phyloP scores from a whole-genome alignment of 768 basidiomycete species.

The Roridomyces roridus region DNA sequence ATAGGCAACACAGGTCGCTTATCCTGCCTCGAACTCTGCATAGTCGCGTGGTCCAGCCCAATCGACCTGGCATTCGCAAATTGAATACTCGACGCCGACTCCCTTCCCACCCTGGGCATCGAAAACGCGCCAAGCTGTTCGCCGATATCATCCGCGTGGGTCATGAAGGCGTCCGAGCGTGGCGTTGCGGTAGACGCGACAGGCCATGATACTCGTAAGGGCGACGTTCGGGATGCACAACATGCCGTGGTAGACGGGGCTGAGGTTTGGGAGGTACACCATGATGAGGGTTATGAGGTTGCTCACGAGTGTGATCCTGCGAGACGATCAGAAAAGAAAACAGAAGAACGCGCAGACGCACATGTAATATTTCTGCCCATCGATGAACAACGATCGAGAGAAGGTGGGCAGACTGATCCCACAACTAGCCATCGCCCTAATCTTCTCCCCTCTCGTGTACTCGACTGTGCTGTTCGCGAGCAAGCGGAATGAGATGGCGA shows the following conservation, averaged over 20 bases:
- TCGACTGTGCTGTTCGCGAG: slow-evolving; percentile 11
- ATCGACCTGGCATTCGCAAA: slow-evolving; percentile 57
- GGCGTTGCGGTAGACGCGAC: slow-evolving; percentile 12
- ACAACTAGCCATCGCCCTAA: slow-evolving; percentile 21
- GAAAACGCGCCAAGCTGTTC: slow-evolving; percentile 65
- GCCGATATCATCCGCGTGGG: too few relatives aligned
- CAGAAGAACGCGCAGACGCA: slow-evolving; percentile 22
- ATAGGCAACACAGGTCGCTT: too few relatives aligned
- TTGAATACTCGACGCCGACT: slow-evolving; percentile 58
- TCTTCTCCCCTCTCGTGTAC: background rate
- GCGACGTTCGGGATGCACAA: slow-evolving; percentile 1
- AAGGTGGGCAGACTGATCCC: slow-evolving; percentile 35
- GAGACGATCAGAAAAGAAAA: background rate
- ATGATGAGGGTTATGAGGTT: slow-evolving; percentile 9
- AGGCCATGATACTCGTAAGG: slow-evolving; percentile 10
- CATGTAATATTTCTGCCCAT: slow-evolving; percentile 41
- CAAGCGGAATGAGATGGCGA: slow-evolving; percentile 37
- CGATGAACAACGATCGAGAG: slow-evolving; percentile 32
- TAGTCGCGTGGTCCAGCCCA: too few relatives aligned
- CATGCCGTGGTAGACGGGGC: slow-evolving; percentile 3
- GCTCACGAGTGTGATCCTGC: slow-evolving; percentile 20
- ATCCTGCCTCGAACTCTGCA: too few relatives aligned
- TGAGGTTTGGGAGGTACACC: background rate
- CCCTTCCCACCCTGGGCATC: slow-evolving; percentile 47
- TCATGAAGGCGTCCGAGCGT: too few relatives aligned